Percentiles rank a stretch among this genome's conserved stretches.
These are phyloP conservation scores for Jimgerdemannia lactiflua DNA, from an alignment of 192 early-diverging fungal species.

Conservation along the genomic window DNA sequence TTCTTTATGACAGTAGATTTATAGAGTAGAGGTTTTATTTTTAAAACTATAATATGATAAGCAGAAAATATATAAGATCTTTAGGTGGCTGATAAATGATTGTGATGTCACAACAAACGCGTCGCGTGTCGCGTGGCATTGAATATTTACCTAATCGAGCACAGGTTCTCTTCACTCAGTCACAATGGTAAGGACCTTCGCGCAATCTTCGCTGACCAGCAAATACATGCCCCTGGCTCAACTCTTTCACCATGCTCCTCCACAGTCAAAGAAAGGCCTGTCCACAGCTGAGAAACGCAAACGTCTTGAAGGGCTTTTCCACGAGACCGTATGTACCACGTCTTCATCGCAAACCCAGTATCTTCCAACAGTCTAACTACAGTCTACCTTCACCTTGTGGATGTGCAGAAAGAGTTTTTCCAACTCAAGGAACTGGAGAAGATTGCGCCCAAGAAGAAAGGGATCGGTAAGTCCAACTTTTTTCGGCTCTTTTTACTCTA, in stretches of 20 bases:
- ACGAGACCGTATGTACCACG: slow-evolving; percentile 42
- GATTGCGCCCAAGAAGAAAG: slow-evolving; percentile 75
- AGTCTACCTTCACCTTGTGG: not conserved
- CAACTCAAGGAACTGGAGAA: slow-evolving; percentile 86
- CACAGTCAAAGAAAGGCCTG: slow-evolving; percentile 44
- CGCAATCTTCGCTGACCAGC: no score
- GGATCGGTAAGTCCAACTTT: slow-evolving; percentile 58
- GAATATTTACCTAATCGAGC: no score
- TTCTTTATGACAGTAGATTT: no score
- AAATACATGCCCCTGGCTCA: no score
- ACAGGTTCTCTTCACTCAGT: no score
- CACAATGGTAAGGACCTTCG: no score
- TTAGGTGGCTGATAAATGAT: no score
- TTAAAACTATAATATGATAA: no score
- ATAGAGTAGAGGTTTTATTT: no score
- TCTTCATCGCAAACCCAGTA: not conserved
- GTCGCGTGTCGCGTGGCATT: no score
- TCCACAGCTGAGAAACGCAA: slow-evolving; percentile 52
- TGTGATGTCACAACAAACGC: no score
- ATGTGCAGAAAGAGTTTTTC: slow-evolving; percentile 59
- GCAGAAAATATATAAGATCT: no score
- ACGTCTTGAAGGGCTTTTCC: slow-evolving; percentile 41
- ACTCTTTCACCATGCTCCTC: not conserved
- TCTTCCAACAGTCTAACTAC: slow-evolving; percentile 2
- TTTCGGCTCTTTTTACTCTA: not conserved